Evolutionary conservation across 2,329 filamentous ascomycete species (phyloP).

Genomic region (Ramularia collo-cygni): DNA sequence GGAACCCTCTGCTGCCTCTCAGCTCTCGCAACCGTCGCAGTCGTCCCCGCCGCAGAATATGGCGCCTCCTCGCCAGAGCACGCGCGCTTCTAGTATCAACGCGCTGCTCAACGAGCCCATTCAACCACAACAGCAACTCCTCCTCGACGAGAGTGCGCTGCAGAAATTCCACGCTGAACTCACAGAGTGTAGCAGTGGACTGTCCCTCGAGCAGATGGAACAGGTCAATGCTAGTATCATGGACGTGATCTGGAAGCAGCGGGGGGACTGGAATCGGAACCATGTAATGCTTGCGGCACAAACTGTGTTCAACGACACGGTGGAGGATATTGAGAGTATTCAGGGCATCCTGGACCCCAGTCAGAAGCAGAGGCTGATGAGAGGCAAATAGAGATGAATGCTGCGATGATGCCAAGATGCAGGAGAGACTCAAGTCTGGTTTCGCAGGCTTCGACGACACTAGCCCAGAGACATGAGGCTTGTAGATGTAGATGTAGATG

Average conservation of each 20-base stretch:
- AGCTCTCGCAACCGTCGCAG: conserved; percentile 32
- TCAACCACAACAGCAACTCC: conserved; percentile 19
- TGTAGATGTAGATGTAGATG: too few species aligned
- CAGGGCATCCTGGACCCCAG: conserved; percentile 38
- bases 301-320: conserved; percentile 68
- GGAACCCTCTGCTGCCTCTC: conserved; percentile 34
- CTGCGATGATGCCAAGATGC: too few species aligned
- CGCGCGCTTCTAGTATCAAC: conserved; percentile 29
- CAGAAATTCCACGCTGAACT: conserved; percentile 56
- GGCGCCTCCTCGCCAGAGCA: conserved; percentile 28
- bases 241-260: conserved; percentile 76
- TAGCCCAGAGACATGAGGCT: too few species aligned
- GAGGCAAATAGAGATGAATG: too few species aligned
- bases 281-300: conserved; percentile 59
- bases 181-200: conserved; percentile 62
- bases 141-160: conserved; percentile 48
- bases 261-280: conserved; percentile 77
- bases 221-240: conserved; percentile 87
- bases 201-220: conserved; percentile 88
- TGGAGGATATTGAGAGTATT: conserved; percentile 58
- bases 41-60: conserved; percentile 22
- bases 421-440: too few species aligned
- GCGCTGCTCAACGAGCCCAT: conserved; percentile 33
- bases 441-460: too few species aligned
- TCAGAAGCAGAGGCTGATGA: conserved; percentile 30